Evolutionary conservation across 2,329 filamentous ascomycete species (phyloP), one percentile per base, ranked within the genome.

Genomic region (Penicillium polonicum): DNA sequence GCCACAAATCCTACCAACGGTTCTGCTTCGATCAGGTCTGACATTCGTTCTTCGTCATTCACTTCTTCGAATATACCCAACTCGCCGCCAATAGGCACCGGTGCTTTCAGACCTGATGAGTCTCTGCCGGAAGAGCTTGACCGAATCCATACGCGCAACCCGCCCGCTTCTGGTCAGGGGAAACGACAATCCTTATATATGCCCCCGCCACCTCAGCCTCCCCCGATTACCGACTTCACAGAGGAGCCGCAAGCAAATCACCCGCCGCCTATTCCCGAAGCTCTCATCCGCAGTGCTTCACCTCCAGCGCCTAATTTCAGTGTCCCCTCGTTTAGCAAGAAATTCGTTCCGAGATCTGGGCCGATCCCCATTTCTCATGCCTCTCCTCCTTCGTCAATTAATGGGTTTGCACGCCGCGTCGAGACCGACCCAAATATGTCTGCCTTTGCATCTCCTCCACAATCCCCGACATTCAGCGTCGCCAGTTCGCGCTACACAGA

Each of bases 261-360:
- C 21, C 60, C 65, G 29, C 66, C 66, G 33, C 63, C 71, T 21
- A 48, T 68, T 7, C 67, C 68, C 5, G 70, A 73, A 17, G 51
- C 63, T 9, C 51, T 68, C 8, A 46, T 63, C 29, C 68, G 70
- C 46, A 68, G 70, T 51, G 57, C 68, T n/a, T 72, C 74, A 0
- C 70, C 72, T 4, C 67, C 73, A 25, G 68, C 74, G 4, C 75
- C 74, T 3, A 78, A 78, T 53, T 77, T 77, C 48, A 77, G 76
- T 55, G 70, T 77, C 17, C 75, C 75, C 4, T 70, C 70, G 1
- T 76, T 76, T 53, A 77, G 73, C 66, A 74, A 70, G 64, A 71
- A 73, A 56, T 76, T 74, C 41, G 64, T 67, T 3, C 58, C 69
- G 15, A 61, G 65, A 39, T 61, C 58, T 9, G 62, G 62, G 3